Conservation (phyloP, 306 rosid genomes). For the Gastrolobium bilobum region DNA sequence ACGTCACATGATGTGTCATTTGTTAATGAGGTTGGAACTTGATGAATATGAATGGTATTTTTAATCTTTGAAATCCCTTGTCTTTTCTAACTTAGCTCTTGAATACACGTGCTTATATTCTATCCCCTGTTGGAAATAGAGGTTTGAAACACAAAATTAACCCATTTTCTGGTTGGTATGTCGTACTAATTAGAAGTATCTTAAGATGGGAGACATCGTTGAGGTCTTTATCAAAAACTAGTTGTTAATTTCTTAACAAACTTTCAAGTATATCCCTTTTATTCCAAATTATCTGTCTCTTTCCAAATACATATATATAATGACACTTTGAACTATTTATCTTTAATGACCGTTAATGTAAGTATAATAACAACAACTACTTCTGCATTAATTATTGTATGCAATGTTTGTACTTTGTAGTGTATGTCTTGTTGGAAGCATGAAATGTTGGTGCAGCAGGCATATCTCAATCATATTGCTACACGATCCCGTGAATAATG, state of each 20-base stretch:
- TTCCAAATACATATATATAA: slow-evolving; percentile 30
- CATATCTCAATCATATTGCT: slow-evolving; percentile 38
- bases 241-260: slow-evolving; percentile 34
- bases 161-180: slow-evolving; percentile 46
- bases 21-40: slow-evolving; percentile 47
- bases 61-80: slow-evolving; percentile 35
- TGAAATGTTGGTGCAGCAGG: slow-evolving; percentile 25
- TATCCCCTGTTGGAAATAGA: neutral
- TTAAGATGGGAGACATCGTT: slow-evolving; percentile 39
- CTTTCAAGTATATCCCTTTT: slow-evolving; percentile 32
- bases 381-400: neutral
- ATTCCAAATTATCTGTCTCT: slow-evolving; percentile 13
- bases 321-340: slow-evolving; percentile 1
- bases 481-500: neutral
- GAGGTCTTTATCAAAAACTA: slow-evolving; percentile 34
- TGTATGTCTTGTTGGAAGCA: slow-evolving; percentile 33
- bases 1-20: slow-evolving; percentile 56
- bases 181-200: slow-evolving; percentile 23
- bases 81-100: slow-evolving; percentile 28
- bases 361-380: neutral
- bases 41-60: neutral
- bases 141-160: slow-evolving; percentile 41
- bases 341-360: neutral
- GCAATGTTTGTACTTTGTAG: neutral
- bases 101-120: slow-evolving; percentile 49